These are phyloP conservation scores for Wilcoxina mikolae DNA, from an alignment of 495 filamentous ascomycete species.

Conservation along the genomic window DNA sequence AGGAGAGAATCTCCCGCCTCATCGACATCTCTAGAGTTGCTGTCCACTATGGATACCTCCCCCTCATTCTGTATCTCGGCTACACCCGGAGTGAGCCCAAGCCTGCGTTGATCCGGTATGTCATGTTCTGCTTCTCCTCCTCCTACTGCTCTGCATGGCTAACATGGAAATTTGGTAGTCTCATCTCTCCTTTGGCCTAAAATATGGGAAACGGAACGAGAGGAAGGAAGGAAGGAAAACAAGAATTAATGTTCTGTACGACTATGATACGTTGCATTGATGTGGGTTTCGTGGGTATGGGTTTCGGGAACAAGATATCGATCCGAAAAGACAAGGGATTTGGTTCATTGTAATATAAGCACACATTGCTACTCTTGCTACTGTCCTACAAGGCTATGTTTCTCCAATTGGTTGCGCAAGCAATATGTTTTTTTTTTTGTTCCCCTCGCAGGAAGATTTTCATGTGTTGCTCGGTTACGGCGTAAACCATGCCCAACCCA, in stretches of 20 bases:
- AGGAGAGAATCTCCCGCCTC: slow-evolving; percentile 94
- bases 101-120: slow-evolving; percentile 83
- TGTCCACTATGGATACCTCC: slow-evolving; percentile 97
- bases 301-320: not conserved
- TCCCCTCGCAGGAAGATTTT: too few species aligned
- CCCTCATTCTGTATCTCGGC: slow-evolving; percentile 91
- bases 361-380: not conserved
- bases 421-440: too few species aligned
- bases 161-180: slow-evolving; percentile 11
- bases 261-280: slow-evolving; percentile 1
- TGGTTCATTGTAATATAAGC: not conserved
- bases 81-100: slow-evolving; percentile 87
- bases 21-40: slow-evolving; percentile 87
- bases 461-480: too few species aligned
- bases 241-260: not conserved
- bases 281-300: not conserved
- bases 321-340: too few species aligned
- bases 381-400: too few species aligned
- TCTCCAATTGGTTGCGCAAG: too few species aligned
- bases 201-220: not conserved
- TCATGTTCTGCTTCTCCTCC: slow-evolving; percentile 1
- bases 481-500: not conserved
- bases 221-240: not conserved
- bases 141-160: not conserved
- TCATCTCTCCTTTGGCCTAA: slow-evolving; percentile 29